A percentile compares a stretch with the other conserved stretches of the same genome.
Evolutionary conservation across 768 basidiomycete species (phyloP).

Genomic region (Hydnomerulius pinastri): DNA sequence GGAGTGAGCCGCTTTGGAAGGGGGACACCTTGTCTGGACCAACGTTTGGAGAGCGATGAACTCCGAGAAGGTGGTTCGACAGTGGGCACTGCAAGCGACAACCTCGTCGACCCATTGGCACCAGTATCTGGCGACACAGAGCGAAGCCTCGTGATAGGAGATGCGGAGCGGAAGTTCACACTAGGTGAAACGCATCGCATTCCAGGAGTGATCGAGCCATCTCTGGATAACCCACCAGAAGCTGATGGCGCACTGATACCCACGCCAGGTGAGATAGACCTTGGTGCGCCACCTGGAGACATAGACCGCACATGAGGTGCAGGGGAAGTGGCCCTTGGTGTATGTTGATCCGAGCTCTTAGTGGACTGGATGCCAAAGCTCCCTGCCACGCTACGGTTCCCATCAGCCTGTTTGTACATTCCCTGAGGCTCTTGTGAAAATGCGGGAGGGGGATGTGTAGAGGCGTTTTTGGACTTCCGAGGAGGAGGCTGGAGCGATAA

Average conservation of each 20-base stretch:
- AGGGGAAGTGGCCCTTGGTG: slow-evolving; percentile 12
- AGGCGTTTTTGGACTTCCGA: slow-evolving; percentile 25
- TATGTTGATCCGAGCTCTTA: slow-evolving; percentile 6
- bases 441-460: background rate
- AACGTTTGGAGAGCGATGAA: slow-evolving; percentile 40
- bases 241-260: background rate
- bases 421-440: slow-evolving; percentile 9
- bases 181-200: background rate
- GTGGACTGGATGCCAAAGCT: slow-evolving; percentile 28
- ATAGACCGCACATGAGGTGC: slow-evolving; percentile 1
- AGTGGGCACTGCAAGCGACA: slow-evolving; percentile 36
- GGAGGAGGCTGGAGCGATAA: slow-evolving; percentile 39
- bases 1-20: slow-evolving; percentile 56
- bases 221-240: background rate
- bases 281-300: slow-evolving; percentile 4
- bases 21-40: slow-evolving; percentile 53
- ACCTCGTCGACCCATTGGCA: background rate
- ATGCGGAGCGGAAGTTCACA: background rate
- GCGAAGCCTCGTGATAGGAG: background rate
- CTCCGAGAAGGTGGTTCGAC: slow-evolving; percentile 28
- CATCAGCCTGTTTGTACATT: slow-evolving; percentile 26
- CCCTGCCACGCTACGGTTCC: slow-evolving; percentile 32
- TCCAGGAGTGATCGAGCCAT: slow-evolving; percentile 5
- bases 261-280: slow-evolving; percentile 6
- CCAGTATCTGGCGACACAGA: slow-evolving; percentile 6